Conservation (phyloP, 1,284 basidiomycete genomes). For the Paramarasmius palmivorus region DNA sequence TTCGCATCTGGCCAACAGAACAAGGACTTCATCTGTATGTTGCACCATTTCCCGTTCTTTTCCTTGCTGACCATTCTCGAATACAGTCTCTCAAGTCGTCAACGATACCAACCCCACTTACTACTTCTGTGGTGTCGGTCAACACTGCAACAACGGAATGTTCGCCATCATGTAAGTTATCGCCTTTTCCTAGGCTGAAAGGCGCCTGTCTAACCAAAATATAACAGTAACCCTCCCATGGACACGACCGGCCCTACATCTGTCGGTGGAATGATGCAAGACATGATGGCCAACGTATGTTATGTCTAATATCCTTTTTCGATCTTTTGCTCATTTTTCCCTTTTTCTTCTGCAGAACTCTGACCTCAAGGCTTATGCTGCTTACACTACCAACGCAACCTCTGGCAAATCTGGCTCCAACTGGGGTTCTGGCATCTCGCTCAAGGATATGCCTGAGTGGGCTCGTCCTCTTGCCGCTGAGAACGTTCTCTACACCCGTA, state of each 20-base stretch:
- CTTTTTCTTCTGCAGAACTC: conserved; percentile 37
- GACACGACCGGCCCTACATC: conserved; percentile 43
- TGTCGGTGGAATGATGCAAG: conserved; percentile 50
- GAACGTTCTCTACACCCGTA: conserved; percentile 65
- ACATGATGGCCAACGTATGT: conserved; percentile 47
- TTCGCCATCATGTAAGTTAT: conserved; percentile 65
- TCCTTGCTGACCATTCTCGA: conserved; percentile 3
- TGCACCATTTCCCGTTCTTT: background rate
- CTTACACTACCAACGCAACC: conserved; percentile 50
- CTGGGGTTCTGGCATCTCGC: conserved; percentile 67
- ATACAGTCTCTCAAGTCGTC: conserved; percentile 62
- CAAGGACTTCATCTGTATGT: conserved; percentile 59
- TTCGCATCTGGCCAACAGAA: conserved; percentile 68
- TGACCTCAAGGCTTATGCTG: conserved; percentile 53
- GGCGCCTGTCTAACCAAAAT: conserved; percentile 12
- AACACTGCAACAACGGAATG: conserved; percentile 78
- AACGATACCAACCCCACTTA: conserved; percentile 70
- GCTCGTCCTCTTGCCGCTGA: conserved; percentile 47
- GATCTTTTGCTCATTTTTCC: background rate
- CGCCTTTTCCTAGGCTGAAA: background rate
- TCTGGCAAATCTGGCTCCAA: conserved; percentile 48
- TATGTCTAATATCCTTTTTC: conserved; percentile 4
- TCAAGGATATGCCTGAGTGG: conserved; percentile 55
- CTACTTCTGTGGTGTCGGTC: conserved; percentile 71
- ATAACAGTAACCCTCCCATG: conserved; percentile 58